Evolutionary conservation across 805 yeast genomes (phyloP), one percentile per base, ranked within the genome.

Genomic region (Wickerhamomyces strasburgensis): DNA sequence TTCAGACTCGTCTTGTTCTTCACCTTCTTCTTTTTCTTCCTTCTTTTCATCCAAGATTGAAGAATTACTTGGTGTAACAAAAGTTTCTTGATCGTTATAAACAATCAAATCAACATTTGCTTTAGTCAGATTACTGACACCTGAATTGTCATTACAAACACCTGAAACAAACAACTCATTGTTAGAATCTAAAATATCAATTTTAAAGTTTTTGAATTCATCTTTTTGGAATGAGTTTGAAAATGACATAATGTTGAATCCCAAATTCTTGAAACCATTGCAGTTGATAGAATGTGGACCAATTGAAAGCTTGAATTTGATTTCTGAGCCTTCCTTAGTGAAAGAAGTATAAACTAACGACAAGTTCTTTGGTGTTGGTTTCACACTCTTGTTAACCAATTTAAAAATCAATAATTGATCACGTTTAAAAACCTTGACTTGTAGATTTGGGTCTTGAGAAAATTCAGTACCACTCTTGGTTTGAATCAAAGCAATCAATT

Each of bases 101-200:
- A 26, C 13, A 13, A 13, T 11, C 11, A 9, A 23, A 23, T n/a
- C n/a, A 13, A n/a, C n/a, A 26, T 7, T n/a, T 26, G 26, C 10
- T 8, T 21, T 19, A 9, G 6, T 31, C 27, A 31, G 21, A 8
- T 18, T 6, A 13, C 13, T 13, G n/a, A 31, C 8, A 11, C 33
- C 33, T 16, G 29, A 28, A 6, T 29, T 26, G 19, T 35, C 31
- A 13, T 6, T 14, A 17, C 34, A 35, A 17, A 23, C 15, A 14
- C 31, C 34, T 5, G n/a, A 6, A 14, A 19, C 16, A 13, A 19
- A 25, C 18, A 29, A 19, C 16, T 19, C 17, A 7, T 30, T 32
- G 15, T 34, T 15, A 9, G 26, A 27, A 16, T 24, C 14, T 14
- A 29, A 24, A 19, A 35, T 15, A n/a, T 31, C 33, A 13, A 35